These are phyloP conservation scores for Phaeotremella fagi DNA, from an alignment of 768 basidiomycete species.

Conservation along the genomic window DNA sequence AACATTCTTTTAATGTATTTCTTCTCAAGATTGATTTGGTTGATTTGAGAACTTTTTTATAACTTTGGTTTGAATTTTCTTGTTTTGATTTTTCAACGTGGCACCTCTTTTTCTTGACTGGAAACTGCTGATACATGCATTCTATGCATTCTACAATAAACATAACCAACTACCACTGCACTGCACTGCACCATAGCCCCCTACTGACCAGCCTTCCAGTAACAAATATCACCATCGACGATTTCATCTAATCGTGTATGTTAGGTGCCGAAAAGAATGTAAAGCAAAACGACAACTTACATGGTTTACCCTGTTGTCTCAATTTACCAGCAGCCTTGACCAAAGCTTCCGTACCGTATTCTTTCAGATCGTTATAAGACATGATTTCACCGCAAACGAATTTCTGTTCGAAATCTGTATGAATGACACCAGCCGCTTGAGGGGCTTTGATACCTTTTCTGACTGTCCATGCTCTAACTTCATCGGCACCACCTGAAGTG, in stretches of 20 bases:
- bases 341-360: conserved; percentile 79
- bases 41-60: no score
- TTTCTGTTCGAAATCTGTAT: conserved; percentile 97
- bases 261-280: not conserved
- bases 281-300: conserved; percentile 53
- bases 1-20: no score
- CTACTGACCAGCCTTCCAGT: conserved; percentile 42
- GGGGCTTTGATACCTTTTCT: conserved; percentile 90
- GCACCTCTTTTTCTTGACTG: not conserved
- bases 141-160: not conserved
- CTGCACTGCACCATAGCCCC: not conserved
- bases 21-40: no score
- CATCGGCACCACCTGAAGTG: conserved; percentile 65
- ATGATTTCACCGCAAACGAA: conserved; percentile 98
- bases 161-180: not conserved
- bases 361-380: conserved; percentile 81
- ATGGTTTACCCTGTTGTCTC: conserved; percentile 93
- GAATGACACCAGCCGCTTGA: conserved; percentile 96
- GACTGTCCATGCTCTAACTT: conserved; percentile 98
- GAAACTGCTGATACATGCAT: not conserved
- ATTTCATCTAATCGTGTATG: conserved; percentile 24
- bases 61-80: no score
- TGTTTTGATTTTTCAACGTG: not conserved
- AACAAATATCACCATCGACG: conserved; percentile 45
- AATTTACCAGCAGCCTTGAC: conserved; percentile 93